Percentiles rank a stretch among this genome's conserved stretches.
phyloP scores from a whole-genome alignment of 2,329 filamentous ascomycete genomes.

The Blastomyces gilchristii region DNA sequence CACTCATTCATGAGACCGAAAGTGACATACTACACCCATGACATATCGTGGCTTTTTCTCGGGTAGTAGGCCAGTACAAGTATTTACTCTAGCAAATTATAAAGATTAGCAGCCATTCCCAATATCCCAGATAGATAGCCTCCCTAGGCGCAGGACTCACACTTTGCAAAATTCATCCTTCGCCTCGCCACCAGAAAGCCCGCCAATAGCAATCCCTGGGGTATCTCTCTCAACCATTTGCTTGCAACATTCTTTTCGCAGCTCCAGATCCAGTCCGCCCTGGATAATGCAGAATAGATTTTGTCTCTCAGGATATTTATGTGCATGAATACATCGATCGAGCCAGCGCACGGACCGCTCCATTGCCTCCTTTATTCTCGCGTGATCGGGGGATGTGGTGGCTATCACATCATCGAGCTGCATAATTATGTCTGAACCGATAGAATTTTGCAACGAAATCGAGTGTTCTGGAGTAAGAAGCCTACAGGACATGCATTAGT shows the following conservation, averaged over 20 bases:
- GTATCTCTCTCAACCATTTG: conserved; percentile 88
- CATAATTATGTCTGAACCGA: conserved; percentile 98
- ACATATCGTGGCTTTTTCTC: conserved; percentile 94
- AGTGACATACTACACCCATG: conserved; percentile 68
- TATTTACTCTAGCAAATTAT: conserved; percentile 48
- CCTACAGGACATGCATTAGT: conserved; percentile 27
- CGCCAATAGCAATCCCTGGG: conserved; percentile 92
- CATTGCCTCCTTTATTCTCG: conserved; percentile 89
- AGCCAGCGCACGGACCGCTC: conserved; percentile 89
- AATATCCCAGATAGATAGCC: neutral
- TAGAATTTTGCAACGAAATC: conserved; percentile 89
- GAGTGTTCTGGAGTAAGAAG: conserved; percentile 95
- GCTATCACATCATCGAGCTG: conserved; percentile 97
- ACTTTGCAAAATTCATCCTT: conserved; percentile 89
- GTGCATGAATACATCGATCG: conserved; percentile 84
- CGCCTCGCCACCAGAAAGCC: conserved; percentile 86
- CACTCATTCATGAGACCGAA: neutral
- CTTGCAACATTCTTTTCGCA: conserved; percentile 70
- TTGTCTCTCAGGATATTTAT: conserved; percentile 70
- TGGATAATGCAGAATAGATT: conserved; percentile 99
- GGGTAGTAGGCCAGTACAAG: conserved; percentile 76
- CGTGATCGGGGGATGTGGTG: conserved; percentile 82
- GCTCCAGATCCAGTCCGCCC: conserved; percentile 78
- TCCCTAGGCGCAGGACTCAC: conserved; percentile 23
- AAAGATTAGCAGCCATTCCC: conserved; percentile 10